Base-by-base conservation (phyloP, 139 green algal genomes). In the Edaphochlamys debaryana region DNA sequence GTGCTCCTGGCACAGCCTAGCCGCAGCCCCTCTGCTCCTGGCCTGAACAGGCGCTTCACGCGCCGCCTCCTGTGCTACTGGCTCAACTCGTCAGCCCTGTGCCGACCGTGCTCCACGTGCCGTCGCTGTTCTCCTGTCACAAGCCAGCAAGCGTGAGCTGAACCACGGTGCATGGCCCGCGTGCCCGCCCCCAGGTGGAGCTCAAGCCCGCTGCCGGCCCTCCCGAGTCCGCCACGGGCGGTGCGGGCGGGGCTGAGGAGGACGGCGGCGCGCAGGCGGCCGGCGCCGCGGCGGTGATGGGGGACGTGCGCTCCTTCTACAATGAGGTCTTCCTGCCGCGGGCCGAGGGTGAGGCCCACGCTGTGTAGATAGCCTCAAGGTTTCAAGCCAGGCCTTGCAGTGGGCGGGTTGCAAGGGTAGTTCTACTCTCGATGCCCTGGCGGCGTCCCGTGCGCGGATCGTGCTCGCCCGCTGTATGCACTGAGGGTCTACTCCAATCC, bases 241-340 rank as follows among this genome's bases (percentile, higher is more conserved):
- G 30, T 23, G 37, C 36, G 9, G 23, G 38, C 32, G 19, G 32
- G 11, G 64, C 34, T 34, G 19, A 15, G 4, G 64, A 17, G 1
- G 66, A 20, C 66, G 66, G 36, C 36, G 1, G 15, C 20, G 23
- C 5, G 22, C 11, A 3, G 36, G 66, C 17, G 23, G 68, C 5
- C 5, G 6, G 27, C 66, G 25, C 8, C 8, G 1, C 40, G 27
- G 60, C 74, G 27, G 40, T 63, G 5, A 37, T 82, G 60, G 60
- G 75, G 11, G 75, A 67, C 42, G 37, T 82, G 3, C 75, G 75
- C 23, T 6, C 75, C 8, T 82, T 82, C 45, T 82, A 82, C 42
- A 82, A 72, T 62, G 6, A 15, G 1, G 7, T 37, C 25, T 82
- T 82, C 60, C 60, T 82, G 75, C 62, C 62, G 1, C 23, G 19